Evolutionary conservation across 495 filamentous ascomycete genomes (phyloP).

Genomic region (Cladorrhinum samala): DNA sequence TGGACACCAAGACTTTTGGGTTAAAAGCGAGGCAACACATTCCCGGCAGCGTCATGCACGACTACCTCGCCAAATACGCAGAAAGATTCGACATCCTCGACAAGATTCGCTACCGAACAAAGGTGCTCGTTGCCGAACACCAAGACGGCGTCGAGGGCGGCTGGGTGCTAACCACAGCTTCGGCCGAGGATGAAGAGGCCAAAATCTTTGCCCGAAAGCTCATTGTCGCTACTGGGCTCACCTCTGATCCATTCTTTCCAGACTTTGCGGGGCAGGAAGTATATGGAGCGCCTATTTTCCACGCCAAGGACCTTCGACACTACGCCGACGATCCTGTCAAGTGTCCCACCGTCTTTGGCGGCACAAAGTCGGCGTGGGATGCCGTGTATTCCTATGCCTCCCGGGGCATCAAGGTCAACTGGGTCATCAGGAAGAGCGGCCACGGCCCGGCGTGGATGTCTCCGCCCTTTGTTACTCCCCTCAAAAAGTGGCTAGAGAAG

Average conservation of each 20-base stretch:
- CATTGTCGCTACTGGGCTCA: slow-evolving; percentile 34
- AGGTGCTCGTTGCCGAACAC: slow-evolving; percentile 49
- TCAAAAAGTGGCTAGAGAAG: slow-evolving; percentile 46
- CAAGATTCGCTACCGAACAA: slow-evolving; percentile 48
- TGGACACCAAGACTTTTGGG: slow-evolving; percentile 53
- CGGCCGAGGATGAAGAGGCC: slow-evolving; percentile 5
- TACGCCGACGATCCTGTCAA: slow-evolving; percentile 26
- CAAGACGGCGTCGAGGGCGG: slow-evolving; percentile 26
- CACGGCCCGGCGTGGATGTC: slow-evolving; percentile 70
- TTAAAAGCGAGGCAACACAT: slow-evolving; percentile 62
- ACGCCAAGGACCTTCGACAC: slow-evolving; percentile 50
- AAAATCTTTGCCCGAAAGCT: slow-evolving; percentile 26
- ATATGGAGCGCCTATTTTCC: slow-evolving; percentile 53
- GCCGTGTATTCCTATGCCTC: slow-evolving; percentile 63
- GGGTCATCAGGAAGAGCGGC: slow-evolving; percentile 72
- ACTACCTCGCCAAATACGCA: slow-evolving; percentile 61
- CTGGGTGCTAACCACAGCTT: slow-evolving; percentile 37
- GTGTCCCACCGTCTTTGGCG: slow-evolving; percentile 59
- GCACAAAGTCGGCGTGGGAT: slow-evolving; percentile 73
- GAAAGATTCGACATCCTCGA: slow-evolving; percentile 50
- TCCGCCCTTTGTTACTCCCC: slow-evolving; percentile 44
- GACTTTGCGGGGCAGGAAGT: slow-evolving; percentile 30
- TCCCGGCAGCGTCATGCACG: slow-evolving; percentile 56
- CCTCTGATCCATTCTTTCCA: slow-evolving; percentile 35
- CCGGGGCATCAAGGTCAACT: slow-evolving; percentile 61